Percentiles rank a stretch among this genome's conserved stretches.
These are phyloP conservation scores for Biscutella laevigata DNA, from an alignment of 441 rosid genomes.

Conservation along the genomic window DNA sequence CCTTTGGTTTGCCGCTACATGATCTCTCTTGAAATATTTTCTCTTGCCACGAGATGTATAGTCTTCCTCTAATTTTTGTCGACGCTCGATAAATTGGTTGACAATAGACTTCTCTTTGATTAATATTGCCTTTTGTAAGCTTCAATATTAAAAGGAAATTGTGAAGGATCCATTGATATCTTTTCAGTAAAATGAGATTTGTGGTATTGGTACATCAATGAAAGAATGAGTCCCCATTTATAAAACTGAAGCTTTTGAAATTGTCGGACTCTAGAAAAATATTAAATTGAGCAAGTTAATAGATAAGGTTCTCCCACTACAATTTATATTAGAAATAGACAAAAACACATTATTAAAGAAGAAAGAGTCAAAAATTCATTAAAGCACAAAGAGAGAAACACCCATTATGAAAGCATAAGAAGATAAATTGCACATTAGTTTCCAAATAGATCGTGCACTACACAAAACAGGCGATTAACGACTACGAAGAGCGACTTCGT, in stretches of 20 bases:
- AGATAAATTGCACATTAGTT: not conserved
- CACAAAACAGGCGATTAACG: no score
- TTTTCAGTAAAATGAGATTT: not conserved
- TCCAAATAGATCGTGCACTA: not conserved
- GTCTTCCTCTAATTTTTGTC: not conserved
- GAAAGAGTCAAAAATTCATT: not conserved
- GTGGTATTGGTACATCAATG: not conserved
- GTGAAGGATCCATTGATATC: not conserved
- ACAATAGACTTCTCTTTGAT: not conserved
- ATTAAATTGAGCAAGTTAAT: no score
- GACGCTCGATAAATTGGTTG: not conserved
- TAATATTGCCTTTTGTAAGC: not conserved
- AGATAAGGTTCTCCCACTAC: no score
- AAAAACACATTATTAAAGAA: not conserved
- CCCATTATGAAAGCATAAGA: not conserved
- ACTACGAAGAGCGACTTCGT: no score
- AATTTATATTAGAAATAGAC: not conserved
- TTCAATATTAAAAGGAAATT: not conserved
- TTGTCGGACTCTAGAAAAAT: no score
- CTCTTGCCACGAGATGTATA: not conserved
- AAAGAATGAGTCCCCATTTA: not conserved
- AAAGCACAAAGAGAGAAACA: not conserved
- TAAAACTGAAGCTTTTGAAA: not conserved
- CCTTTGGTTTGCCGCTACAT: not conserved
- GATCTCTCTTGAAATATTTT: not conserved